phyloP scores from a whole-genome alignment of 352 stramenopile species.

The Phytophthora sp. region DNA sequence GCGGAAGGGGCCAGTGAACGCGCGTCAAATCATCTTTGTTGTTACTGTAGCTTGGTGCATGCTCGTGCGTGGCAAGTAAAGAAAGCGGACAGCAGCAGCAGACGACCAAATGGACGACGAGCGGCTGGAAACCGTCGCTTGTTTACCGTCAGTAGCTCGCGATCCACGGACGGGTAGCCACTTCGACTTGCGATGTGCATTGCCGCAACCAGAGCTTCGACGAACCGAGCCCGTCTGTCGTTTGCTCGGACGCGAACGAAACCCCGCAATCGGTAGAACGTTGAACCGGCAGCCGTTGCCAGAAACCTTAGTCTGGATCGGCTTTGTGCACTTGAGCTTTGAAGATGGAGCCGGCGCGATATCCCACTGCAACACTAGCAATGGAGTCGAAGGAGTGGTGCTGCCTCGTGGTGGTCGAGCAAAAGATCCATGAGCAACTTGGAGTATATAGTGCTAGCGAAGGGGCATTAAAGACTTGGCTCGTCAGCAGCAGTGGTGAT shows the following conservation, averaged over 20 bases:
- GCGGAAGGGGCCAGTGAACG: conserved; percentile 32
- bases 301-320: conserved; percentile 18
- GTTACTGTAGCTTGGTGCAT: conserved; percentile 15
- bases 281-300: conserved; percentile 9
- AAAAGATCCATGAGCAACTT: conserved; percentile 17
- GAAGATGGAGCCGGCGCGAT: conserved; percentile 28
- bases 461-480: no score
- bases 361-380: conserved; percentile 23
- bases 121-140: conserved; percentile 20
- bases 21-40: conserved; percentile 25
- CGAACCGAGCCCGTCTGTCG: conserved; percentile 26
- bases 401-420: not conserved
- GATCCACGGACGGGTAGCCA: conserved; percentile 18
- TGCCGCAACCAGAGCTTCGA: not conserved
- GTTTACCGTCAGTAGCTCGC: conserved; percentile 8
- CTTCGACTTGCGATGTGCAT: conserved; percentile 7
- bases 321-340: conserved; percentile 37
- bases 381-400: conserved; percentile 23
- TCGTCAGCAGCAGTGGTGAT: no score
- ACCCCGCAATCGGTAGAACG: conserved; percentile 22
- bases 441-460: not conserved
- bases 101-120: not conserved
- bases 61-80: conserved; percentile 3
- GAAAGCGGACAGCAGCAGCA: conserved; percentile 1
- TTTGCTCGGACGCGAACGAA: conserved; percentile 42